Conservation (phyloP, 1,284 basidiomycete species). For the Austroboletus novae-zelandiae region DNA sequence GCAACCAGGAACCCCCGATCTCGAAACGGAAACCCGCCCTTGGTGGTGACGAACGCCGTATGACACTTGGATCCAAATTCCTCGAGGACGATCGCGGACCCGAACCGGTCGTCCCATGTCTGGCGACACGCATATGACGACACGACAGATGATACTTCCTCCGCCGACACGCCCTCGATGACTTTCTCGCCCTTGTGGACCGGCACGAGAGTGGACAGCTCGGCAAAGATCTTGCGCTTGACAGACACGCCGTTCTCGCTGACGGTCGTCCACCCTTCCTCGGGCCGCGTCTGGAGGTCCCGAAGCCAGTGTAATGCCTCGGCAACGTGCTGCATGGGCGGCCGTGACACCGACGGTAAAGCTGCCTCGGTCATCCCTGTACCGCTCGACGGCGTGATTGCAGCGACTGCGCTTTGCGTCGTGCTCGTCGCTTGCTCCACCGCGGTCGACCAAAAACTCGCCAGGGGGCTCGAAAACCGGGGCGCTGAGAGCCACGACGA, state of each 20-base stretch:
- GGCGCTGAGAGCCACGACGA: slow-evolving; percentile 52
- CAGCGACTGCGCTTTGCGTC: slow-evolving; percentile 71
- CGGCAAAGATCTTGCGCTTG: slow-evolving; percentile 71
- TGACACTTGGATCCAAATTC: slow-evolving; percentile 78
- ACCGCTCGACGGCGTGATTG: slow-evolving; percentile 54
- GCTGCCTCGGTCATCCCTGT: slow-evolving; percentile 37
- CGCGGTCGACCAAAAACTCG: slow-evolving; percentile 70
- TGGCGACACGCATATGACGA: slow-evolving; percentile 71
- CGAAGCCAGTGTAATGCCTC: slow-evolving; percentile 80
- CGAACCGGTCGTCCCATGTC: slow-evolving; percentile 85
- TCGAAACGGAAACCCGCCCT: slow-evolving; percentile 87
- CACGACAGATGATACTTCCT: slow-evolving; percentile 80
- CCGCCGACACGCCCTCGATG: slow-evolving; percentile 91
- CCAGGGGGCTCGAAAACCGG: slow-evolving; percentile 65
- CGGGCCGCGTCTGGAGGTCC: slow-evolving; percentile 66
- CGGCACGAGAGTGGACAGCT: slow-evolving; percentile 80
- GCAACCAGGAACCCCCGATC: slow-evolving; percentile 87
- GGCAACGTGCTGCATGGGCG: slow-evolving; percentile 74
- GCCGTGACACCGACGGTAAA: slow-evolving; percentile 51
- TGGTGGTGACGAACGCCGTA: slow-evolving; percentile 68
- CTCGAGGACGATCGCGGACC: slow-evolving; percentile 69
- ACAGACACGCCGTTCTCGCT: slow-evolving; percentile 81
- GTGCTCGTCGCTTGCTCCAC: slow-evolving; percentile 70
- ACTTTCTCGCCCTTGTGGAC: slow-evolving; percentile 91
- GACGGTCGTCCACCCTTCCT: slow-evolving; percentile 75